Evolutionary conservation across 805 yeast species (phyloP).

Genomic region (Kluyveromyces wickerhamii): DNA sequence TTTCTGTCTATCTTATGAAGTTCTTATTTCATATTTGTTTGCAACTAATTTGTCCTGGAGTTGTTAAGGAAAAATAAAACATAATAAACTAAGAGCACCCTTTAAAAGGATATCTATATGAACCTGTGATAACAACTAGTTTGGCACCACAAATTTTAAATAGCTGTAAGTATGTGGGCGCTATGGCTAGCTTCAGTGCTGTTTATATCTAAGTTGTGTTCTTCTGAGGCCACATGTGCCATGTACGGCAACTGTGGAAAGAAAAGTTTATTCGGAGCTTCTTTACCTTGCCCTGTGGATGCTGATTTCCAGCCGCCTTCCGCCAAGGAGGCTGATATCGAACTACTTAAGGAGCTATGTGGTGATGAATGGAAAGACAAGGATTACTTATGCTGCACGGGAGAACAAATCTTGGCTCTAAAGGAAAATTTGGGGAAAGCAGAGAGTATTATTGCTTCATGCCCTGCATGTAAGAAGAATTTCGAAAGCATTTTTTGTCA

Average conservation of each 20-base stretch:
- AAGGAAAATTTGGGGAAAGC: slow-evolving; percentile 61
- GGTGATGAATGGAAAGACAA: slow-evolving; percentile 56
- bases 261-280: slow-evolving; percentile 66
- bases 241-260: slow-evolving; percentile 60
- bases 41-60: no score
- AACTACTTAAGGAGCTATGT: slow-evolving; percentile 51
- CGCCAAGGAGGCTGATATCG: slow-evolving; percentile 32
- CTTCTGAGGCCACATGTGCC: slow-evolving; percentile 24
- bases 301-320: slow-evolving; percentile 34
- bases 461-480: slow-evolving; percentile 90
- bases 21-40: no score
- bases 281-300: slow-evolving; percentile 73
- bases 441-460: slow-evolving; percentile 72
- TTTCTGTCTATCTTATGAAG: no score
- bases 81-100: no score
- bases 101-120: no score
- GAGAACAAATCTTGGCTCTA: slow-evolving; percentile 49
- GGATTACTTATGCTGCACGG: slow-evolving; percentile 60
- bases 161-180: no score
- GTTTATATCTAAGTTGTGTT: no score
- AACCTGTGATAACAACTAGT: no score
- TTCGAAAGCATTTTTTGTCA: slow-evolving; percentile 78
- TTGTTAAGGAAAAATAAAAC: no score
- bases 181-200: no score
- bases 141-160: no score